A percentile compares a stretch with the other conserved stretches of the same genome.
These are phyloP conservation scores for Claviceps sp. DNA, from an alignment of 2,329 filamentous ascomycete genomes.

Conservation along the genomic window DNA sequence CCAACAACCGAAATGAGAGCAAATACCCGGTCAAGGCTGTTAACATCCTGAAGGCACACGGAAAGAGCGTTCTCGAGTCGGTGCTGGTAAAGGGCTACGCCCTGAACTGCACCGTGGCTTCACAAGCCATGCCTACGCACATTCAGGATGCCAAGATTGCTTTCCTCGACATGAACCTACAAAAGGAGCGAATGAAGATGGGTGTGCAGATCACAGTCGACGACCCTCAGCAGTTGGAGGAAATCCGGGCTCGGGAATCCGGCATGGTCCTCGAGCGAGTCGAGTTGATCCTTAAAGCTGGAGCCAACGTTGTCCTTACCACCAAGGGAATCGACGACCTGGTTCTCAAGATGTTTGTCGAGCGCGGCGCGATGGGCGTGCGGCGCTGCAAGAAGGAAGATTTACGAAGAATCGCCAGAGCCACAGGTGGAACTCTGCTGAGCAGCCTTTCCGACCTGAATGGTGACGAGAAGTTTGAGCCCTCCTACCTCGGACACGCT, in stretches of 20 bases:
- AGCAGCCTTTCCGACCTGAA: conserved; percentile 93
- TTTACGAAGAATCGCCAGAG: conserved; percentile 85
- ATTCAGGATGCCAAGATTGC: conserved; percentile 94
- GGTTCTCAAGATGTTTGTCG: conserved; percentile 85
- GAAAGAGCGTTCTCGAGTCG: conserved; percentile 81
- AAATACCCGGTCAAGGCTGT: conserved; percentile 99
- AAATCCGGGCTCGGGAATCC: conserved; percentile 85
- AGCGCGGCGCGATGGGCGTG: conserved; percentile 91
- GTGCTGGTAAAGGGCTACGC: conserved; percentile 91
- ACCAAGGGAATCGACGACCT: conserved; percentile 98
- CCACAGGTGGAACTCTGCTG: conserved; percentile 84
- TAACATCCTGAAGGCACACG: conserved; percentile 96
- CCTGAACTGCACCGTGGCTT: conserved; percentile 95
- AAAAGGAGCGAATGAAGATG: conserved; percentile 98
- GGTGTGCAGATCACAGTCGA: conserved; percentile 97
- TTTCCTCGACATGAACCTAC: conserved; percentile 91
- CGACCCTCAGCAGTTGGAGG: conserved; percentile 91
- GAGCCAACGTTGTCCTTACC: conserved; percentile 89
- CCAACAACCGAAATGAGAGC: conserved; percentile 76
- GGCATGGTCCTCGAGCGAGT: conserved; percentile 89
- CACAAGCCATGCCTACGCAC: conserved; percentile 91
- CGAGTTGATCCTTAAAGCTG: conserved; percentile 94
- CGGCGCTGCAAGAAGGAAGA: conserved; percentile 98
- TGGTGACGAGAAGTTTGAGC: conserved; percentile 91
- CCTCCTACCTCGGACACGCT: conserved; percentile 75